Evolutionary conservation across 2,329 filamentous ascomycete genomes (phyloP), one percentile per base, ranked within the genome.

Genomic region (Venturia carpophila): DNA sequence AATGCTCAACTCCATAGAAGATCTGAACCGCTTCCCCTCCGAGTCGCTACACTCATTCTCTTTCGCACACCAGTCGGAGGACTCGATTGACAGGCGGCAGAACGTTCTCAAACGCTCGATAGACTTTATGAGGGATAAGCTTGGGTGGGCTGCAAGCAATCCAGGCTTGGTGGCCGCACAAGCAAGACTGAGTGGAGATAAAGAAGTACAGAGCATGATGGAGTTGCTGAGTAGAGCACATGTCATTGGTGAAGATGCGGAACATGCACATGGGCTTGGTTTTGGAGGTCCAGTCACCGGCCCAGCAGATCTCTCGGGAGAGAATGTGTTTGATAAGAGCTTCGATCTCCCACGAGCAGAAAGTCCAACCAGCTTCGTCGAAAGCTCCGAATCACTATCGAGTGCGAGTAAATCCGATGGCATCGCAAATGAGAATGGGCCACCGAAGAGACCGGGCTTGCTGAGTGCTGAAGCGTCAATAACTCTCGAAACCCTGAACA

Each of bases 41-140:
- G 94, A 99, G 74, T 99, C 94, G 6, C 80, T 99, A 60, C 94
- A 99, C 76, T 99, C 94, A 1, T 99, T 99, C 78, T 97, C 93
- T 15, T 99, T 99, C 75, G 91, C 94, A 49, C 91, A 96, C 70
- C 92, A 96, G 76, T 93, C 92, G 3, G 92, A 96, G 72, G 93
- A 97, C 68, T 87, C 91, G 68, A 82, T 97, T 65, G 90, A 96
- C 74, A 96, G 86, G 74, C 88, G 94, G 64, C 92, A 97, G 75
- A 96, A 91, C 79, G 89, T 96, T 42, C 76, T 99, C 71, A 96
- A 96, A 77, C 85, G 93, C 66, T 96, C 92, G 10, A 88, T 97
- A 73, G 94, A 97, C 75, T 97, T 97, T 73, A 95, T 99, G 89
- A 89, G 90, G 72, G 92, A 97, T 73, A 90, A 90, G 68, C 84